Base-by-base conservation (phyloP, 306 rosid species). In the Senna siamea region DNA sequence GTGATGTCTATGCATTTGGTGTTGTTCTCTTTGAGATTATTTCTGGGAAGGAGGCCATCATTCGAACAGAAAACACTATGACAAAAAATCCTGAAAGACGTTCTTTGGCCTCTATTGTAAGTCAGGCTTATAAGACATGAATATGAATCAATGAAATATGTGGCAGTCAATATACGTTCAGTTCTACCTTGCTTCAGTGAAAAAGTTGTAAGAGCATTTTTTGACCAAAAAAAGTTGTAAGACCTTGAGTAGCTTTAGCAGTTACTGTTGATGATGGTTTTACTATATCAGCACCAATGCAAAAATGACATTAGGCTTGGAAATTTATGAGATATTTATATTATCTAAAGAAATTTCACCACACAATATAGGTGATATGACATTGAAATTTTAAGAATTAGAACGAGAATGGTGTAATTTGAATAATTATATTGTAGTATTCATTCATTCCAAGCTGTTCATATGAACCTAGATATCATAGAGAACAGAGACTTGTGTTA, bases 1-100 rank as follows among this genome's bases (percentile, higher is more conserved):
- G 95, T 73, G 99, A 94, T 86, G 90, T 90, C 57, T 94, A 92
- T 77, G 99, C 99, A 63, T 94, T 85, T 70, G 99, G 99, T 28
- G 96, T 92, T 71, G 97, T 94, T 73, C 92, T 94, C 70, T 92
- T 92, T 46, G 99, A 94, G 89, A 80, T 88, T 77, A 85, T 94
- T 81, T 78, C 96, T 0, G 99, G 99, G 57, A 94, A 65, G 84
- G 97, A 94, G 80, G 99, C 99, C 19, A 90, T 86, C 63, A 88
- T 94, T 78, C 88, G 85, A 75, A 87, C 96, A 10, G 99, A 94
- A 83, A 93, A 93, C 78, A 74, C 77, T 8, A 63, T 35, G 78
- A 44, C 83, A 7, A 94, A 90, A 87, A 94, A 88, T 79, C 87
- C 95, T 0, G 97, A 94, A 64, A 85, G 99, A 64, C 97, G 99